These are phyloP conservation scores for Metschnikowia gelsemii DNA, from an alignment of 805 yeast species.

Conservation along the genomic window DNA sequence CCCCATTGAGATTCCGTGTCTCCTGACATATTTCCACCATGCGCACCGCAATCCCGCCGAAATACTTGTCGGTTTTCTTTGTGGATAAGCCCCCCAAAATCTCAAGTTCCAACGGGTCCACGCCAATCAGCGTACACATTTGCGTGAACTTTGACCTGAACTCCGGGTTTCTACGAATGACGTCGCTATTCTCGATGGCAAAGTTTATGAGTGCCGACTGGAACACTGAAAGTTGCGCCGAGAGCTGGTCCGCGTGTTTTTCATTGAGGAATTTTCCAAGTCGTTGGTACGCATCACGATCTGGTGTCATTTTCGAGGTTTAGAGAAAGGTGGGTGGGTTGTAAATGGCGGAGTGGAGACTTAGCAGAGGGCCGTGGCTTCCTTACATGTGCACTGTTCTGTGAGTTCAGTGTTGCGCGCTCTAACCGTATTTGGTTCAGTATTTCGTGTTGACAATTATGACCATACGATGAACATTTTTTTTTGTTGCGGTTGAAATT, in stretches of 20 bases:
- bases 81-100: slow-evolving; percentile 27
- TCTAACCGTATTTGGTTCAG: too few species aligned
- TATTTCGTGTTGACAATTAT: too few species aligned
- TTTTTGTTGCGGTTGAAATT: too few species aligned
- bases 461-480: too few species aligned
- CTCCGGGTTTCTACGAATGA: slow-evolving; percentile 60
- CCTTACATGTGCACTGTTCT: too few species aligned
- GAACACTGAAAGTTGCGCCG: slow-evolving; percentile 72
- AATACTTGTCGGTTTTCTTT: slow-evolving; percentile 47
- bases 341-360: too few species aligned
- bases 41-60: slow-evolving; percentile 67
- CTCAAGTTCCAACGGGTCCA: slow-evolving; percentile 64
- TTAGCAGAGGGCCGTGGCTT: too few species aligned
- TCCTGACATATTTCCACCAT: slow-evolving; percentile 73
- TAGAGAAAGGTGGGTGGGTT: too few species aligned
- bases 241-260: slow-evolving; percentile 57
- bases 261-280: slow-evolving; percentile 52
- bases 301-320: slow-evolving; percentile 3
- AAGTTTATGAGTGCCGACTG: slow-evolving; percentile 75
- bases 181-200: slow-evolving; percentile 68
- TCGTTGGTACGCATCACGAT: slow-evolving; percentile 37
- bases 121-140: slow-evolving; percentile 77
- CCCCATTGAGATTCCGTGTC: slow-evolving; percentile 77
- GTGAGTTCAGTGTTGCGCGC: too few species aligned
- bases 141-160: slow-evolving; percentile 70